Evolutionary conservation across 2,329 filamentous ascomycete species (phyloP), one percentile per base, ranked within the genome.

Genomic region (Neoarthrinium moseri): DNA sequence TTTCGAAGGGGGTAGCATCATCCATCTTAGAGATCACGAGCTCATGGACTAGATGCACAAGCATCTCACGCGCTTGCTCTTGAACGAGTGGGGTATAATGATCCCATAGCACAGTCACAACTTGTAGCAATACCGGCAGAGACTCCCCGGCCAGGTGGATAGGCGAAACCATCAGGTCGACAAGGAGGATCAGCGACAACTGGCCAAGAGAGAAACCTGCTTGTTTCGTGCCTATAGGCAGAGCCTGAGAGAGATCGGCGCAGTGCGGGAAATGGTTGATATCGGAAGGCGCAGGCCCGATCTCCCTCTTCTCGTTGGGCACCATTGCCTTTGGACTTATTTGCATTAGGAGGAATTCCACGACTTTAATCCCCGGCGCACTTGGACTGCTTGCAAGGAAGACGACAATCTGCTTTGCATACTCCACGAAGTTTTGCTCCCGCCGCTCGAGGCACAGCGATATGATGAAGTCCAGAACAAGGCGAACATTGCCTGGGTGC

Each of bases 271-370:
- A 72, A 42, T 79, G 78, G 48, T 75, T 77, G 43, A 85, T 80
- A 59, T 96, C 91, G 1, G 86, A 78, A 2, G 90, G 89, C 6
- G 85, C 77, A 8, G 82, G 81, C 13, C 83, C 71, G 2, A 82
- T 77, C 37, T 86, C 81, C 50, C 81, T 78, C 65, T 92, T 95
- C 61, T 95, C 88, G 55, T 88, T 87, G 8, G 91, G 89, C 8
- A 96, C 91, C 92, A 99, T 97, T n/a, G 91, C 88, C 64, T 94
- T 95, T 1, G 95, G 92, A 0, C 83, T 89, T 51, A 99, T 91
- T 54, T 96, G 91, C 67, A 95, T 78, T 22, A 97, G 73, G 45
- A 99, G 76, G 56, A 96, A 96, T 53, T 99, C 94, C 10, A 99
- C 86, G 3, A 99, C 91, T 59, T 95, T 95, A 38, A 89, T 86